Evolutionary conservation across 257 asterid genomes (phyloP).

Genomic region (Ballota nigra): DNA sequence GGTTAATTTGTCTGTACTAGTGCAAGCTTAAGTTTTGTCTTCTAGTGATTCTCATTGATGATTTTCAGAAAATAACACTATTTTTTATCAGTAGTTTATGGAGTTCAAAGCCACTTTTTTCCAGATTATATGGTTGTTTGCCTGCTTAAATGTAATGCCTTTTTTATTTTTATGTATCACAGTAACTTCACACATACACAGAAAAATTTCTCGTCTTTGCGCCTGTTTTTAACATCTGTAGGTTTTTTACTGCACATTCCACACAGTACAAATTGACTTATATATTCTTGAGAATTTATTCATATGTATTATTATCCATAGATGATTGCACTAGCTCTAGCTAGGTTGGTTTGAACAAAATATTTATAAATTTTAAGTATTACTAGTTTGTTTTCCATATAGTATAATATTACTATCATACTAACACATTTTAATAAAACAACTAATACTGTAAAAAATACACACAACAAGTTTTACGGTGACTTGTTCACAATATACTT

Average conservation of each 20-base stretch:
- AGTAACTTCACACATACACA: neutral
- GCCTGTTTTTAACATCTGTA: constrained; percentile 1
- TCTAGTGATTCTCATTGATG: constrained; percentile 16
- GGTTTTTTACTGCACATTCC: constrained; percentile 7
- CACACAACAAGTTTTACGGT: no score
- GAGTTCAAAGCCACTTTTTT: constrained; percentile 26
- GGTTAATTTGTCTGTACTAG: neutral
- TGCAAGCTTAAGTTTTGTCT: constrained; percentile 19
- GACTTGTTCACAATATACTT: no score
- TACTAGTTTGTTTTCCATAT: no score
- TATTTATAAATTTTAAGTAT: no score
- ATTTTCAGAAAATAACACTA: neutral
- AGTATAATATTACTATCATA: no score
- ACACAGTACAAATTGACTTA: neutral
- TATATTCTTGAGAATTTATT: neutral
- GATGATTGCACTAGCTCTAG: neutral
- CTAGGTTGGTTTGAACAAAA: neutral
- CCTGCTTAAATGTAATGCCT: constrained; percentile 19
- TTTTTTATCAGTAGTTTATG: neutral
- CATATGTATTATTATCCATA: neutral
- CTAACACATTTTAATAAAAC: no score
- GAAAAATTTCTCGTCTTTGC: neutral
- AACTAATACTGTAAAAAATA: no score
- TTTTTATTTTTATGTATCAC: neutral
- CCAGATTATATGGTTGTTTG: constrained; percentile 18